Evolutionary conservation across 106 monocot species (phyloP), one percentile per base, ranked within the genome.

Genomic region (Chionographis japonica): DNA sequence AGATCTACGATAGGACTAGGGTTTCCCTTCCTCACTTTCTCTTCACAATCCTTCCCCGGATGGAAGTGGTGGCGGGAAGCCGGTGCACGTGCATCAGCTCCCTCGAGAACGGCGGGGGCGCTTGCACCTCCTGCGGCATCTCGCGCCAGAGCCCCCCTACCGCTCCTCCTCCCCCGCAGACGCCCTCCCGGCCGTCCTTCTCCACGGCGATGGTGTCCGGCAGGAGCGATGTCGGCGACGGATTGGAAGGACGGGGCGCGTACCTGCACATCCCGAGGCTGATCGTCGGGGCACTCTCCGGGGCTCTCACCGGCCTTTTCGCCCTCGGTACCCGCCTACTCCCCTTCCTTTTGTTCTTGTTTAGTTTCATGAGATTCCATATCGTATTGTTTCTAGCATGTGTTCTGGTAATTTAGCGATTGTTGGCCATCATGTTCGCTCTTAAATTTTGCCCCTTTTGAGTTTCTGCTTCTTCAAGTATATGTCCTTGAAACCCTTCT

Each of bases 301-400:
- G 79, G 20, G 84, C 76, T 40, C 75, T 84, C 72, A 84, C 84
- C 17, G 84, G 76, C 9, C 55, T 84, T 27, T 84, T 84, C 38
- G 84, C 79, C 62, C 66, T 84, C 4, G 79, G 84, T 84, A 72
- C 17, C 15, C n/a, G 8, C 8, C 43, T 4, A 8, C 8, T 46
- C 43, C 4, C 43, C 5, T 4, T 46, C 43, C 43, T 46, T 8
- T 4, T 8, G 8, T 46, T 46, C 5, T 8, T 46, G 43, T 46
- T 46, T 46, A n/a, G n/a, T n/a, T 46, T 46, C 4, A 4, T 46
- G 43, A 8, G 8, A 46, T 46, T 46, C 8, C 8, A 8, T n/a
- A n/a, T n/a, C 5, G 43, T 46, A 46, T 46, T 8, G 5, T 8
- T 46, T 46, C 5, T 46, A 4, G 8, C 43, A 46, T 4, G 8